These are phyloP conservation scores for Teratosphaeria pseudoeucalypti DNA, from an alignment of 2,329 filamentous ascomycete genomes.

Conservation along the genomic window DNA sequence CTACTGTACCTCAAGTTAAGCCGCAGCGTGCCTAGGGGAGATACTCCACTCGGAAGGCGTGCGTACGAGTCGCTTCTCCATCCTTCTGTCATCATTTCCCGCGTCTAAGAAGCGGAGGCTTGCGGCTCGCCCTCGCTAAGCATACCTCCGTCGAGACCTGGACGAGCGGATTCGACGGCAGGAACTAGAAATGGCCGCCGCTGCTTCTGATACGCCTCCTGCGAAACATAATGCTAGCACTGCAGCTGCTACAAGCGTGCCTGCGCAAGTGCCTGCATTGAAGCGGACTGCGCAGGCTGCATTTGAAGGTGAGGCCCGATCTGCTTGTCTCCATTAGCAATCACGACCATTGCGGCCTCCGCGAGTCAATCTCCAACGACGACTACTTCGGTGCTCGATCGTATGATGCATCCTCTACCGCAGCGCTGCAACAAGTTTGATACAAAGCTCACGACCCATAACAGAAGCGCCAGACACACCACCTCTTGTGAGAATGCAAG, in stretches of 20 bases:
- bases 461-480: constrained; percentile 20
- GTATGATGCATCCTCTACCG: not conserved
- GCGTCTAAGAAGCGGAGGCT: not conserved
- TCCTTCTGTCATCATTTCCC: not conserved
- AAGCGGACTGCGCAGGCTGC: constrained; percentile 30
- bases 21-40: not conserved
- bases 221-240: not conserved
- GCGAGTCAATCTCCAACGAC: not conserved
- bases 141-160: not conserved
- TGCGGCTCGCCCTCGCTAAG: not conserved
- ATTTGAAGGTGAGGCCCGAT: constrained; percentile 26
- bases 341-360: not conserved
- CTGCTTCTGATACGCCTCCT: not conserved
- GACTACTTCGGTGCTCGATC: not conserved
- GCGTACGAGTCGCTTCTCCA: not conserved
- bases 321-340: not conserved
- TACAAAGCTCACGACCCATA: not conserved
- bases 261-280: constrained; percentile 13
- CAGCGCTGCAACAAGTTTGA: not conserved
- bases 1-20: not conserved
- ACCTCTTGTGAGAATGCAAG: constrained; percentile 23
- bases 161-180: not conserved
- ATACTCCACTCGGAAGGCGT: not conserved
- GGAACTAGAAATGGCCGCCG: not conserved
- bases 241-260: constrained; percentile 4